Percentiles rank a stretch among this genome's conserved stretches.
phyloP scores from a whole-genome alignment of 1,284 basidiomycete species.

The Apiotrichum gracile region DNA sequence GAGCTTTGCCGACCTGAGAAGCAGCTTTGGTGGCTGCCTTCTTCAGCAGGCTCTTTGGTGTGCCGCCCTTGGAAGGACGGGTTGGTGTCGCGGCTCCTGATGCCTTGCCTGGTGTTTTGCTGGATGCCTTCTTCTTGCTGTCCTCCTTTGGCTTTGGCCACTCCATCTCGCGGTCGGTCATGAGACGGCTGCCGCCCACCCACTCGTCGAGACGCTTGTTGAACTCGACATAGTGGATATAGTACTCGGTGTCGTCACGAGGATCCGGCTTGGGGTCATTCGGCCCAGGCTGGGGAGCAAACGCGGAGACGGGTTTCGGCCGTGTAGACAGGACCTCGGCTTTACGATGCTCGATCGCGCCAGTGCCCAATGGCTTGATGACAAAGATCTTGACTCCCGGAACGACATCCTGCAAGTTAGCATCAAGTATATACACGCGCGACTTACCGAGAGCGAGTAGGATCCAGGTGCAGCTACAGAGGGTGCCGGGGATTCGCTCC shows the following conservation, averaged over 20 bases:
- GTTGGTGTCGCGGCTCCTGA: conserved; percentile 20
- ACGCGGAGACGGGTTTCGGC: conserved; percentile 58
- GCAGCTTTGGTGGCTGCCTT: conserved; percentile 69
- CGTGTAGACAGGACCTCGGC: conserved; percentile 91
- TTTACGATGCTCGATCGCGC: conserved; percentile 73
- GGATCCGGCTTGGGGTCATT: conserved; percentile 41
- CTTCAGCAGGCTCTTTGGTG: conserved; percentile 56
- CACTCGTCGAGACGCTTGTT: conserved; percentile 99
- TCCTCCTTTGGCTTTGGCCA: conserved; percentile 61
- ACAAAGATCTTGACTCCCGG: conserved; percentile 93
- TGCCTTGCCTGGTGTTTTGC: conserved; percentile 46
- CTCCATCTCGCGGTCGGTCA: conserved; percentile 80
- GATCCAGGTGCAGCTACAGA: conserved; percentile 62
- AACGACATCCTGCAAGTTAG: conserved; percentile 60
- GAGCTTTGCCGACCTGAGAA: conserved; percentile 38
- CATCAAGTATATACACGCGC: neutral
- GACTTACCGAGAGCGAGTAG: conserved; percentile 64
- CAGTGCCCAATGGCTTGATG: conserved; percentile 65
- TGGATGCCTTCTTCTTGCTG: conserved; percentile 42
- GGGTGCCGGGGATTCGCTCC: conserved; percentile 47
- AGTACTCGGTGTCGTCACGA: conserved; percentile 78
- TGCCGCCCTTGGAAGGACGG: conserved; percentile 15
- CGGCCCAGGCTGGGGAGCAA: conserved; percentile 58
- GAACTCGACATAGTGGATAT: conserved; percentile 95
- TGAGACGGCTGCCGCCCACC: conserved; percentile 83